Base-by-base conservation (phyloP, 176 grass and related monocot genomes). In the Echinochloa phyllopogon region DNA sequence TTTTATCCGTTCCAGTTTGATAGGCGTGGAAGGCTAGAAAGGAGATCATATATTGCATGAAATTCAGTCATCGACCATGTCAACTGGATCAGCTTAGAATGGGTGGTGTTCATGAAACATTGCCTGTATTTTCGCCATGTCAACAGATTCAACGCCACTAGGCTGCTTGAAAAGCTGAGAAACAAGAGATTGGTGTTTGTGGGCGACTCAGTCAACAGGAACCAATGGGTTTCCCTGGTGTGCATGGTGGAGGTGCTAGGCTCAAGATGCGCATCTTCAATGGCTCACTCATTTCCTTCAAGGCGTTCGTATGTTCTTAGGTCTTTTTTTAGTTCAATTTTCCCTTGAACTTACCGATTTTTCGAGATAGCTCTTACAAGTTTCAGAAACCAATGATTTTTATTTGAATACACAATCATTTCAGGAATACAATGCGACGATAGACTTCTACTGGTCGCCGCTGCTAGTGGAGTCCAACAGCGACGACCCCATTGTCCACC, bases 371-470 rank as follows among this genome's bases (percentile, higher is more conserved):
- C n/a, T n/a, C n/a, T n/a, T n/a, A n/a, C n/a, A n/a, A n/a, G n/a
- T 14, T 37, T 18, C 4, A 67, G 52, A 64, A 74, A n/a, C 18
- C n/a, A 41, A 0, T 50, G 49, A n/a, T 51, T 52, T 33, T 33
- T 33, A 33, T 33, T 33, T 33, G 29, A 33, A 33, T 33, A 33
- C 2, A 33, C 29, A 33, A 33, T 33, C 29, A 33, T 86, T 80
- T 79, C 82, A 98, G 95, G 87, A 90, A 38, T 92, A 91, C 65
- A 95, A 98, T 70, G 95, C 77, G 11, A 86, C 92, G 0, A 93
- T 98, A 20, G 95, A 98, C 73, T 98, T 98, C 69, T 98, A 98
- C 74, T 98, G 95, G 95, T 93, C 92, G 4, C 94, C 94, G 5
- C 56, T 97, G 59, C 87, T 97, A 25, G 62, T 97, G 33, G 91